Evolutionary conservation across 73 alveolate genomes (phyloP), one percentile per base, ranked within the genome.

Genomic region (Paramecium caudatum): DNA sequence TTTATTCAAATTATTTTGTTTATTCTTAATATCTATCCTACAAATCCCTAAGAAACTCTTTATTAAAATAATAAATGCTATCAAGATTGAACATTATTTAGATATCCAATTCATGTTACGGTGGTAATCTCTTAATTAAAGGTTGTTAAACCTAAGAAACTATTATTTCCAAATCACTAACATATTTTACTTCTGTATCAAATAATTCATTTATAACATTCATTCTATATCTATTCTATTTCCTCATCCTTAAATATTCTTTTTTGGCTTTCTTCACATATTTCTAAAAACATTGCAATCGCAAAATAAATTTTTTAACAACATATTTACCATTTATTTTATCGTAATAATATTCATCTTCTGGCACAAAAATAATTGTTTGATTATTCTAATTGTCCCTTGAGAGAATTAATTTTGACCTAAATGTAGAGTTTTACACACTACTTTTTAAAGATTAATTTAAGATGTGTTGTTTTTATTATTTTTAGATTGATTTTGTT

Each of bases 131-230:
- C 7, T 48, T 48, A 12, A 48, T 48, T 12, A 55, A 21, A 4
- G 80, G 80, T 55, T 23, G 2, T 4, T 19, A 55, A 19, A 55
- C 12, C 9, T 19, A 1, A 1, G 23, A 37, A 27, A 27, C 30
- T n/a, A 74, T 21, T 19, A 34, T n/a, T 3, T 16, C 16, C 17
- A 74, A 47, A 74, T 74, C 88, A 2, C 5, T 41, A 0, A 74
- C 88, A 74, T 74, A 74, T 12, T 23, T 39, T 74, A 16, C 55
- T 43, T 74, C 88, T 41, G 88, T 74, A 13, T 12, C 10, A 19
- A 74, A 39, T 16, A 74, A 41, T 10, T 74, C 88, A 19, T 74
- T 74, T 19, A 74, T 39, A 2, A 74, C 65, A 74, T 41, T 41
- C 32, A 12, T 30, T 19, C 88, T 37, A 43, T 74, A 45, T 15